Evolutionary conservation across 140 eudicot species (phyloP), one percentile per base, ranked within the genome.

Genomic region (Cichorium intybus): DNA sequence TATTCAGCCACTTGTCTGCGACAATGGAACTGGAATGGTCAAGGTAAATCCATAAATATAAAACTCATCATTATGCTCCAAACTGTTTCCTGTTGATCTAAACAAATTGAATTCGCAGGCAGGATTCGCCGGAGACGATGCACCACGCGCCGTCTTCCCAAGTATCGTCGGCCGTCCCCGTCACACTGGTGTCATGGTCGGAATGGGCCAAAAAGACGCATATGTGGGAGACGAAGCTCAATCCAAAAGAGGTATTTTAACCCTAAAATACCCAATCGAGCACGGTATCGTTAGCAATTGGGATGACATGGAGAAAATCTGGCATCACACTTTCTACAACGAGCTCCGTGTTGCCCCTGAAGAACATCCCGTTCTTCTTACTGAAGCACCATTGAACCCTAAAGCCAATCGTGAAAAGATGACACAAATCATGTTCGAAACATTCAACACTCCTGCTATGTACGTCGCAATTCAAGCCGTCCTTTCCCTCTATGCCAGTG

Each of bases 141-240:
- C 95, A 47, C 95, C 95, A 24, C 79, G 95, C 39, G 95, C 95
- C 54, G 95, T 86, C 20, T 86, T 86, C 74, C 95, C 95, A 14
- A 86, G 95, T 77, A 86, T 86, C 24, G 95, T 86, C 67, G 95
- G 95, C 9, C 86, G 95, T 31, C 95, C 95, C 49, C 86, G 95
- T 24, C 95, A 85, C 70, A 85, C 95, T 28, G 95, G 95, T 68
- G 95, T 85, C 69, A 85, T 85, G 95, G 95, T 85, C 49, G 95
- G 95, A 26, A 85, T 85, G 94, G 94, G 94, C 77, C 94, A 85
- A 53, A 85, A 85, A 37, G 94, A 85, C 77, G 90, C 90, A 15
- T 84, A 84, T 70, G 90, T 84, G 64, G 90, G 90, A 16, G 90
- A 84, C 24, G 90, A 84, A 71, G 95, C 95, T 37, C 95, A 86